Conservation (phyloP, 1,139 yeast genomes). For the Suhomyces atakaporum region DNA sequence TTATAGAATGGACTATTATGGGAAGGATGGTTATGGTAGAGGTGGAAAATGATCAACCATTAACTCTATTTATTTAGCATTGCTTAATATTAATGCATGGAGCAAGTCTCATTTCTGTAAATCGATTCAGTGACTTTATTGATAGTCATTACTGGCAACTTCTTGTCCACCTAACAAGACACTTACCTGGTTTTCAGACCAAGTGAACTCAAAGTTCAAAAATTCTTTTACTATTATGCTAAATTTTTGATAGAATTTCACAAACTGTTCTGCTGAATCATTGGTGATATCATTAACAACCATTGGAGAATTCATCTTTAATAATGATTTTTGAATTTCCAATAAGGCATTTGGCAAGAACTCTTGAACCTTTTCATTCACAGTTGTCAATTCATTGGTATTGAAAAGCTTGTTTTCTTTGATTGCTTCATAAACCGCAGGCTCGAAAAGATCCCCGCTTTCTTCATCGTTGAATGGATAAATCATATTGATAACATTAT, state of each 20-base stretch:
- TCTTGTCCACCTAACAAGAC: conserved; percentile 42
- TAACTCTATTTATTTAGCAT: too few species aligned
- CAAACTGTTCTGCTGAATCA: conserved; percentile 49
- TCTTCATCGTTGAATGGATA: conserved; percentile 54
- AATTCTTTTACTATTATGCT: conserved; percentile 40
- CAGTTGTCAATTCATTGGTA: conserved; percentile 38
- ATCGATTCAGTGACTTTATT: conserved; percentile 3
- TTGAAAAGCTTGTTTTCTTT: conserved; percentile 63
- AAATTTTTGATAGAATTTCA: conserved; percentile 56
- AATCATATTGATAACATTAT: conserved; percentile 69
- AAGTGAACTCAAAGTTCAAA: conserved; percentile 43
- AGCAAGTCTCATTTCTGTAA: too few species aligned
- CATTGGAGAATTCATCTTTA: conserved; percentile 63
- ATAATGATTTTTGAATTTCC: conserved; percentile 58
- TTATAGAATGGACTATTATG: conserved; percentile 96
- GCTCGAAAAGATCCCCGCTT: conserved; percentile 45
- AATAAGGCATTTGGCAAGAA: conserved; percentile 62
- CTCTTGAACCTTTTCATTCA: conserved; percentile 46
- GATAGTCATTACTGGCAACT: too few species aligned
- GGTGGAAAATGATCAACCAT: conserved; percentile 59
- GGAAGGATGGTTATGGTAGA: conserved; percentile 89
- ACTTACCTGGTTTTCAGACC: conserved; percentile 62
- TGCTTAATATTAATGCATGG: too few species aligned
- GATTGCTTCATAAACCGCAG: conserved; percentile 61
- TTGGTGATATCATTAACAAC: conserved; percentile 57